Percentiles rank a stretch among this genome's conserved stretches.
Conservation (phyloP, 2,329 filamentous ascomycete species). For the Aspergillus ochraceoroseus region DNA sequence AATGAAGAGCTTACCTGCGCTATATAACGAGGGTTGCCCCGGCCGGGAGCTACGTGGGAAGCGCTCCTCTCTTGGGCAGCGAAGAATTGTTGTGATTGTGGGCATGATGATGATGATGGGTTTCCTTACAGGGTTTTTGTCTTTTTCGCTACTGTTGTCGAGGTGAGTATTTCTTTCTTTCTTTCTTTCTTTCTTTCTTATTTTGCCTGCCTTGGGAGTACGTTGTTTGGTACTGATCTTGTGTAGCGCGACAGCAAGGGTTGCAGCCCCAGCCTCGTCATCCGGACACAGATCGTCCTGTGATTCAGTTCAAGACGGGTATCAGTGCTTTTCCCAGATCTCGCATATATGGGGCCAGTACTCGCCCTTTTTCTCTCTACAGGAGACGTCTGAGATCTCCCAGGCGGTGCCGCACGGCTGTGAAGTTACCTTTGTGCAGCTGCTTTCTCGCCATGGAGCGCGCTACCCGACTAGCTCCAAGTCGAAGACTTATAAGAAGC, state of each 20-base stretch:
- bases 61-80: no score
- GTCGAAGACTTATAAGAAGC: slow-evolving; percentile 56
- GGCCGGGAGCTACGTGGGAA: no score
- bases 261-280: not conserved
- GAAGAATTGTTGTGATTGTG: no score
- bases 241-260: slow-evolving; percentile 12
- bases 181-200: not conserved
- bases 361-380: slow-evolving; percentile 72
- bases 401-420: slow-evolving; percentile 61
- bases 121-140: slow-evolving; percentile 12
- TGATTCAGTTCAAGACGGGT: slow-evolving; percentile 54
- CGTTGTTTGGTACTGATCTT: slow-evolving; percentile 1
- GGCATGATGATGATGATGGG: no score
- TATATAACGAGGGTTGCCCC: slow-evolving; percentile 12
- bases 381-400: slow-evolving; percentile 56
- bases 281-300: slow-evolving; percentile 36
- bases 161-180: slow-evolving; percentile 10
- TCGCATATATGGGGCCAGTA: slow-evolving; percentile 81
- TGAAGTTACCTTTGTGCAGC: slow-evolving; percentile 69
- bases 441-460: slow-evolving; percentile 79
- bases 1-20: slow-evolving; percentile 17
- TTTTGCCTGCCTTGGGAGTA: not conserved
- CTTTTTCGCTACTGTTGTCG: slow-evolving; percentile 13
- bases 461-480: slow-evolving; percentile 72
- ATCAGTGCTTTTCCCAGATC: slow-evolving; percentile 58